Percentiles rank a stretch among this genome's conserved stretches.
Evolutionary conservation across 257 asterid genomes (phyloP).

Genomic region (Solanum gandarillasii): DNA sequence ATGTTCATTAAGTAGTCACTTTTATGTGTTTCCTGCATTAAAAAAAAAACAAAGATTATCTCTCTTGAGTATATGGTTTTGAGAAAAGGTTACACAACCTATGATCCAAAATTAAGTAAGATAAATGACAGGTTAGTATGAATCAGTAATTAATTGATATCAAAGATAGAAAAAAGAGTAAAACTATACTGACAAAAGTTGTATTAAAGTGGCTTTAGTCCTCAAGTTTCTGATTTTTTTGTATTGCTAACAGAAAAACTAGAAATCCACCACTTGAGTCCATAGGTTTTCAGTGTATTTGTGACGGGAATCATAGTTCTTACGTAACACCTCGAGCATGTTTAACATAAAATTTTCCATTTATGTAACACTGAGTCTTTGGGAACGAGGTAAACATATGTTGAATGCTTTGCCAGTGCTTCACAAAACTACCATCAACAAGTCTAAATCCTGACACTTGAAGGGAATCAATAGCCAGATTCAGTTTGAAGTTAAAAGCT

Average conservation of each 20-base stretch:
- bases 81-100: background rate
- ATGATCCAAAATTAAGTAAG: no score
- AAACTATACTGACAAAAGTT: background rate
- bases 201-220: background rate
- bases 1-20: conserved; percentile 60
- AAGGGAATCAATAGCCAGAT: background rate
- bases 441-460: background rate
- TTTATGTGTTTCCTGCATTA: conserved; percentile 37
- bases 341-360: background rate
- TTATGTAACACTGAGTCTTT: background rate
- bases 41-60: background rate
- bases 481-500: background rate
- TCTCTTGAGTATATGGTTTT: background rate
- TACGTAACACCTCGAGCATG: background rate
- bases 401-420: background rate
- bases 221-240: background rate
- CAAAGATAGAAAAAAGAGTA: no score
- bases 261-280: background rate
- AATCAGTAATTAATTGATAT: no score
- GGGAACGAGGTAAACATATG: background rate
- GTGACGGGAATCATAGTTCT: background rate
- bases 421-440: background rate
- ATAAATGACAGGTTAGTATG: no score
- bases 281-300: background rate
- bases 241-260: background rate